These are phyloP conservation scores for Ailanthus altissimus DNA, from an alignment of 345 rosid species.

Conservation along the genomic window DNA sequence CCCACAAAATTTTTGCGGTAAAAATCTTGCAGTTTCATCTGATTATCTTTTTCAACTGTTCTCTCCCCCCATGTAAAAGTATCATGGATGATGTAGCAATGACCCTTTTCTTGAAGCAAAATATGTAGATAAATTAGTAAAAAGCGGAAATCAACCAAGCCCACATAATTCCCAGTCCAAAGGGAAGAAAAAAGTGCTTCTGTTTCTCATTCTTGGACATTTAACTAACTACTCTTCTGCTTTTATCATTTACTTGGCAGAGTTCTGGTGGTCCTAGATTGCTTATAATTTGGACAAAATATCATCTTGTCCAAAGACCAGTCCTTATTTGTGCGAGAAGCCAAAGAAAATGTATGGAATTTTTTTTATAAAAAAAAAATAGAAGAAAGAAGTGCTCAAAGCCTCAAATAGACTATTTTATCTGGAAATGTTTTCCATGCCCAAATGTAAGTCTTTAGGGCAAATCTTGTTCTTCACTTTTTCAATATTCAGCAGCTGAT, in stretches of 20 bases:
- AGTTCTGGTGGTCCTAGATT: background rate
- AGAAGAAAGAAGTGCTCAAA: background rate
- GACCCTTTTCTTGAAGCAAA: no score
- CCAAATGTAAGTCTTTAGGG: background rate
- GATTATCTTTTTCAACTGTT: background rate
- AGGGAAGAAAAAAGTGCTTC: background rate
- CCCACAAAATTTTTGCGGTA: background rate
- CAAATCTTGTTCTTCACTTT: background rate
- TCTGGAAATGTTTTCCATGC: constrained; percentile 2
- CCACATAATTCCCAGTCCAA: background rate
- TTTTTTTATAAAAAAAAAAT: background rate
- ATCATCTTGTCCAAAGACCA: background rate
- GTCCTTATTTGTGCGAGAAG: background rate
- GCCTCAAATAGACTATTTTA: background rate
- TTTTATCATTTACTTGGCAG: no score
- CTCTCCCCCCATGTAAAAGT: no score
- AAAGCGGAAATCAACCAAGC: constrained; percentile 5
- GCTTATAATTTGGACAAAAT: constrained; percentile 13
- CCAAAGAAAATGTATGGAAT: background rate
- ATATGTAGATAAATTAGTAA: background rate
- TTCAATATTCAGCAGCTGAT: constrained; percentile 14
- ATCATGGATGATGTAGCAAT: background rate
- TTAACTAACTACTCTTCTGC: constrained; percentile 7
- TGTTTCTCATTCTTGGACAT: constrained; percentile 12
- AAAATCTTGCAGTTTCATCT: background rate